Percentiles rank a stretch among this genome's conserved stretches.
Conservation (phyloP, 345 rosid species). For the Hibiscus syriacus region DNA sequence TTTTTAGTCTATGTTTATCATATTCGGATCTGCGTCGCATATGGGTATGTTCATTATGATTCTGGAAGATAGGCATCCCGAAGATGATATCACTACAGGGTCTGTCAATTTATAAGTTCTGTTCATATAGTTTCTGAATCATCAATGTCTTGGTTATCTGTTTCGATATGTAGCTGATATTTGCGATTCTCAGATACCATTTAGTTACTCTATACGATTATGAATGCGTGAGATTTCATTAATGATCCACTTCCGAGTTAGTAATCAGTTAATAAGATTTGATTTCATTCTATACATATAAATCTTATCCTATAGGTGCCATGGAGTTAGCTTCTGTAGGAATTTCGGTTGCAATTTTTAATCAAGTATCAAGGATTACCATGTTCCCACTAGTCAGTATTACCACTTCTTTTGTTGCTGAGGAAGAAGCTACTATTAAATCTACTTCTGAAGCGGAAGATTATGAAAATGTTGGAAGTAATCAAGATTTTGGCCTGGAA, state of each 20-base stretch:
- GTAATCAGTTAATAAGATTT: not conserved
- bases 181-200: not conserved
- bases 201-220: not conserved
- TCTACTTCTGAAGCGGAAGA: slow-evolving; percentile 19
- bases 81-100: not conserved
- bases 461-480: too few relatives aligned
- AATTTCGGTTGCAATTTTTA: slow-evolving; percentile 54
- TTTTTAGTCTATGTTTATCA: not conserved
- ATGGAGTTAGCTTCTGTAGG: slow-evolving; percentile 67
- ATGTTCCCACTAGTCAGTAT: slow-evolving; percentile 60
- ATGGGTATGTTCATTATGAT: not conserved
- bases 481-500: too few relatives aligned
- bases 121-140: not conserved
- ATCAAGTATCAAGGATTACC: slow-evolving; percentile 55
- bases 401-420: slow-evolving; percentile 67
- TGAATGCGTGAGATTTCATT: not conserved
- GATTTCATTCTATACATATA: not conserved
- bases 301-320: slow-evolving; percentile 28
- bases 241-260: not conserved
- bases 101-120: not conserved
- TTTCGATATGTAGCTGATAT: not conserved
- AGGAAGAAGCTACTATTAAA: slow-evolving; percentile 34
- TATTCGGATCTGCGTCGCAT: too few relatives aligned
- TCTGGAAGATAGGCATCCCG: not conserved
- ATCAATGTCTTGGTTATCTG: not conserved